A percentile compares a stretch with the other conserved stretches of the same genome.
Conservation (phyloP, 371 early-diverging fungal genomes). For the Syncephalastrum racemosum region DNA sequence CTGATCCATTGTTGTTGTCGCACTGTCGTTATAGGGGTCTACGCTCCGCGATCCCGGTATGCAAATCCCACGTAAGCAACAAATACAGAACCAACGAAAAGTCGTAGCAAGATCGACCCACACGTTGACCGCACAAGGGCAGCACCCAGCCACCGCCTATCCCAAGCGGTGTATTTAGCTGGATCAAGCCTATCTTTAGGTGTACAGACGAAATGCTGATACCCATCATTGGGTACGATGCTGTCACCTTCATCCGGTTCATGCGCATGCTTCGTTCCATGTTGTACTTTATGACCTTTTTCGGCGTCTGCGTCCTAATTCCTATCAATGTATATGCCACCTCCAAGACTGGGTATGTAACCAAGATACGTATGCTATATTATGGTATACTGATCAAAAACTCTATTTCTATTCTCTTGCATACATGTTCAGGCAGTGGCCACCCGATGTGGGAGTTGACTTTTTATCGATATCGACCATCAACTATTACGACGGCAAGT, state of each 20-base stretch:
- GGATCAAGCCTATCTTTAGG: constrained; percentile 62
- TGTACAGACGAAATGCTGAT: constrained; percentile 62
- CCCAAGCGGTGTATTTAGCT: constrained; percentile 55
- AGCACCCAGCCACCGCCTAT: constrained; percentile 60
- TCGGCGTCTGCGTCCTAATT: constrained; percentile 64
- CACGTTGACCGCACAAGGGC: not conserved
- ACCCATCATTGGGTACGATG: constrained; percentile 75
- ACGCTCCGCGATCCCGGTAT: constrained; percentile 51
- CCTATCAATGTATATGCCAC: constrained; percentile 65
- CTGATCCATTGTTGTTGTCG: not conserved
- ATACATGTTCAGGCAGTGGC: constrained; percentile 36
- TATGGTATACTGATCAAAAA: not conserved
- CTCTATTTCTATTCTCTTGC: not conserved
- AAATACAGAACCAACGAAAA: not conserved
- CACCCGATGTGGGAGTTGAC: constrained; percentile 33
- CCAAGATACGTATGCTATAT: not conserved
- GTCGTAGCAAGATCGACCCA: not conserved
- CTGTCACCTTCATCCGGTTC: constrained; percentile 77
- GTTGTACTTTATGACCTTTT: constrained; percentile 53
- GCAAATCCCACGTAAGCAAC: constrained; percentile 42
- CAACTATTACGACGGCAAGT: constrained; percentile 34
- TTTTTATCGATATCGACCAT: constrained; percentile 41
- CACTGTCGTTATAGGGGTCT: constrained; percentile 36
- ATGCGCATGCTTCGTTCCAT: constrained; percentile 60
- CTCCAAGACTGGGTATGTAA: constrained; percentile 49